Evolutionary conservation across 2,329 filamentous ascomycete genomes (phyloP).

Genomic region (Lasiodiplodia sp.): DNA sequence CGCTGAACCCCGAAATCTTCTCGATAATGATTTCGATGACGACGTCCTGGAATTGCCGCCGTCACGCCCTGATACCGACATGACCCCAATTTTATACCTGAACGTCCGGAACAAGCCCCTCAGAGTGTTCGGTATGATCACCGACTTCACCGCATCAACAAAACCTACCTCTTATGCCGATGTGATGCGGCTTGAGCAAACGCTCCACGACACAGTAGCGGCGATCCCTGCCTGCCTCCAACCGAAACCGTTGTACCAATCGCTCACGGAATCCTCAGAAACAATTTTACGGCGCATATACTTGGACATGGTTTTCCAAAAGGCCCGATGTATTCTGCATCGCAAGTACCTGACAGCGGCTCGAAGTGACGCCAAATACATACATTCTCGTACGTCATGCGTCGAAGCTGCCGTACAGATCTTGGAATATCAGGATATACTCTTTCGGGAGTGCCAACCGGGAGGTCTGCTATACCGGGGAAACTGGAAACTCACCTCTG

Average conservation of each 20-base stretch:
- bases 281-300: constrained; percentile 39
- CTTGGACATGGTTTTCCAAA: constrained; percentile 43
- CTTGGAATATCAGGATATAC: constrained; percentile 52
- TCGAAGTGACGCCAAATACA: constrained; percentile 45
- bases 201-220: constrained; percentile 36
- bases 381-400: constrained; percentile 52
- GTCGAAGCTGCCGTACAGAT: constrained; percentile 55
- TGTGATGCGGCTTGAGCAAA: constrained; percentile 39
- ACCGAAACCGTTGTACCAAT: background rate
- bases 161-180: constrained; percentile 40
- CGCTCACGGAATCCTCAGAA: constrained; percentile 33
- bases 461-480: constrained; percentile 50
- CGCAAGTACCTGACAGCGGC: constrained; percentile 46
- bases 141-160: constrained; percentile 40
- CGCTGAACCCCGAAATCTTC: constrained; percentile 49
- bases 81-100: constrained; percentile 39
- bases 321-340: constrained; percentile 46
- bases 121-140: constrained; percentile 38
- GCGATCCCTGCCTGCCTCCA: background rate
- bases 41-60: constrained; percentile 43
- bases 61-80: constrained; percentile 39
- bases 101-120: constrained; percentile 37
- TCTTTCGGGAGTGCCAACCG: constrained; percentile 51
- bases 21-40: constrained; percentile 51
- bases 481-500: constrained; percentile 53